Evolutionary conservation across 768 basidiomycete species (phyloP).

Genomic region (Sporobolomyces roseus): DNA sequence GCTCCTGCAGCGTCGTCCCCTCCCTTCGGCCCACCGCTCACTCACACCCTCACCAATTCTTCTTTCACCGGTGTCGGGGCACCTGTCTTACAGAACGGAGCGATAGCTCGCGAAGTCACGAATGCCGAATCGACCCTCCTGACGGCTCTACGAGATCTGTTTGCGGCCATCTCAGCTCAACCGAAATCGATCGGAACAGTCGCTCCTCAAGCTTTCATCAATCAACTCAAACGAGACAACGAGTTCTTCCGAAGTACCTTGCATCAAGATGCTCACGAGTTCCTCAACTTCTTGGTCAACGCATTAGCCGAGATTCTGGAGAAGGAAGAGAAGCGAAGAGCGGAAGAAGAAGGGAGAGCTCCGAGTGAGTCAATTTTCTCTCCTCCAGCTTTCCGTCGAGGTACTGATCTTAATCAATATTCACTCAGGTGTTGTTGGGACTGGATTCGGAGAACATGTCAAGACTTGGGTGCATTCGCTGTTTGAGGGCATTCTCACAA

Average conservation of each 20-base stretch:
- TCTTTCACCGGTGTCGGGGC: conserved; percentile 38
- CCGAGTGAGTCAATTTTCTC: conserved; percentile 52
- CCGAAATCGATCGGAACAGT: conserved; percentile 77
- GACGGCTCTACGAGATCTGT: conserved; percentile 89
- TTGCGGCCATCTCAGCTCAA: conserved; percentile 72
- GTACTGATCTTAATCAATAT: too few species aligned
- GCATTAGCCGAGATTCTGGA: conserved; percentile 66
- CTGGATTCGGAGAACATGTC: conserved; percentile 45
- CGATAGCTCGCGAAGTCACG: conserved; percentile 30
- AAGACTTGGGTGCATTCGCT: conserved; percentile 81
- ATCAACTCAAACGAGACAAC: conserved; percentile 88
- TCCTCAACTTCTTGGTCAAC: conserved; percentile 89
- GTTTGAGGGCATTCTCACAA: conserved; percentile 89
- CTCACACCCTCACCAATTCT: conserved; percentile 22
- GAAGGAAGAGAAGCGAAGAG: conserved; percentile 40
- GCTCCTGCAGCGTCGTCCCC: neutral
- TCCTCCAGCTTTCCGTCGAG: conserved; percentile 39
- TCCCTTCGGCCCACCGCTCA: conserved; percentile 27
- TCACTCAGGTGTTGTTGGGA: conserved; percentile 40
- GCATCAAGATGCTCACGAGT: conserved; percentile 99
- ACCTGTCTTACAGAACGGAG: conserved; percentile 57
- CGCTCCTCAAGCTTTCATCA: conserved; percentile 83
- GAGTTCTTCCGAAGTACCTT: conserved; percentile 82
- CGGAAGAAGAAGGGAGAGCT: conserved; percentile 41
- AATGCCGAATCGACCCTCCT: conserved; percentile 61